Evolutionary conservation across 306 rosid genomes (phyloP), one percentile per base, ranked within the genome.

Genomic region (Cucumis sativus): DNA sequence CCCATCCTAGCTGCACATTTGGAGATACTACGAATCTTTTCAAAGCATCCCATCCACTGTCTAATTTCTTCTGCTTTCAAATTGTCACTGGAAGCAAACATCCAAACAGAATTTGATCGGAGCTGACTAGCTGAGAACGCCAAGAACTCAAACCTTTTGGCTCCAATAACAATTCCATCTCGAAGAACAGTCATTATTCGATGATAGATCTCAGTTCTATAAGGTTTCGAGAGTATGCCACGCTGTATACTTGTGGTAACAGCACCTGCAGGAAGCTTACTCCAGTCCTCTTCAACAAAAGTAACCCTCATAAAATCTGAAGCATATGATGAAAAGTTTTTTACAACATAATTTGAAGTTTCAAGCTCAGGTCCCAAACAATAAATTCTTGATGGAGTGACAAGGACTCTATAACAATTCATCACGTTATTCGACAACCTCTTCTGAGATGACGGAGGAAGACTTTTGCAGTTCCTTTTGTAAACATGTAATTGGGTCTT

Each of bases 1-100:
- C 98, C 98, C 98, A 94, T 94, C 86, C 98, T 88, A 51, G 98
- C 97, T 23, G 98, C 98, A 79, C 98, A 94, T 85, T 92, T 94
- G 43, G 98, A 94, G 28, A 94, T 76, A 47, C 95, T 94, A 13
- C 91, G 93, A 76, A 94, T 94, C 81, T 85, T 87, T 39, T 75
- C 88, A 84, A 94, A 92, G 84, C 91, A 85, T 78, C 98, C 98
- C 98, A 94, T 94, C 98, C 98, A 94, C 79, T 92, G 87, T 82
- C 97, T 85, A 58, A 94, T 90, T 81, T 90, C 91, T 79, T 83
- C 91, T n/a, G 98, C 95, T 81, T 84, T 90, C 75, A 94, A 80
- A 69, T 74, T 70, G 68, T 92, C 91, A 83, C 86, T 94, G 33
- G 97, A 94, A 85, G 98, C 97, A 90, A 94, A 94, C 91, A 94